Evolutionary conservation across 148 eudicot genomes (phyloP), one percentile per base, ranked within the genome.

Genomic region (Camellia lanceoleosa): DNA sequence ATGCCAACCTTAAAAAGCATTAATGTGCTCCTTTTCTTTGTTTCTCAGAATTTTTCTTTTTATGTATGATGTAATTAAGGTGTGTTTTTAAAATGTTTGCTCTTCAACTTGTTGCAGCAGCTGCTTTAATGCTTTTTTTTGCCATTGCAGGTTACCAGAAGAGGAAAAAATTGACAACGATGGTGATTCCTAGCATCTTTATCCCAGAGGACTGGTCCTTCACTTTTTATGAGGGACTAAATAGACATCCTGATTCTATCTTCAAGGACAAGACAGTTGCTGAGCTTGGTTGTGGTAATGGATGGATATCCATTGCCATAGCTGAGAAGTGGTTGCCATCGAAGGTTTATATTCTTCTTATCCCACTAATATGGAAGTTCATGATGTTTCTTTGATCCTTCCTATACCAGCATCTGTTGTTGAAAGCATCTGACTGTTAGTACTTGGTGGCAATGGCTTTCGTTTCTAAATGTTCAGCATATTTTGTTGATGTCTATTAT

Each of bases 271-370:
- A 82, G 89, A 86, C 92, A 68, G 90, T 96, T 64, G 90, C 98
- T 55, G 99, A 96, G 90, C 97, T 96, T 89, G 99, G 99, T 62
- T 96, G 99, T 81, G 99, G 99, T 80, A 96, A 96, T 85, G 99
- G 99, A 84, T 96, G 99, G 99, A 96, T 96, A 83, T 89, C 98
- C 75, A 93, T 96, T 81, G 98, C 99, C 74, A 84, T 96, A 86
- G 99, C 99, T 78, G 99, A 93, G 84, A 96, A 96, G 68, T 96
- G 99, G 98, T 85, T 82, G 9, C 99, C 99, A 63, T 84, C 69
- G 14, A 96, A 96, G 98, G 99, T 70, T n/a, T 19, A 19, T 70
- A 18, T 94, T 62, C 81, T 5, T 69, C 59, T 70, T 73, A 38
- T 65, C 44, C 11, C 52, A n/a, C 76, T 63, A 15, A 20, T 4